A percentile compares a stretch with the other conserved stretches of the same genome.
These are phyloP conservation scores for Blastomyces emzantsi DNA, from an alignment of 2,329 filamentous ascomycete genomes.

Conservation along the genomic window DNA sequence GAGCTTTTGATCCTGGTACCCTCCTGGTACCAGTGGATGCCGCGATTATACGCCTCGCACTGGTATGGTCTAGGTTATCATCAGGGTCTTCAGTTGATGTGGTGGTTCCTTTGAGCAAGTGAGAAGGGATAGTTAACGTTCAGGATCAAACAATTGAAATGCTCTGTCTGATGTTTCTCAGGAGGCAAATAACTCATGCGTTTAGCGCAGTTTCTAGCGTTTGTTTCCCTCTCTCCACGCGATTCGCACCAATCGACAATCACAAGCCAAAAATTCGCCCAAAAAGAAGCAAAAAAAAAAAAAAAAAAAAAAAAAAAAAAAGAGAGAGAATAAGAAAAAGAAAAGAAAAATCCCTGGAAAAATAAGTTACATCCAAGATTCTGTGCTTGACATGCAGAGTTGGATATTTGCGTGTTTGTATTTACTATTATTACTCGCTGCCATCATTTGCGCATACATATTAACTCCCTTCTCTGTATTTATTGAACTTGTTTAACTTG, in stretches of 20 bases:
- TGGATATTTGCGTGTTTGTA: not conserved
- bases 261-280: not conserved
- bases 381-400: not conserved
- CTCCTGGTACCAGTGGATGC: not conserved
- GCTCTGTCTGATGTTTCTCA: too few relatives aligned
- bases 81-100: too few relatives aligned
- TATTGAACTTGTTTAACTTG: too few relatives aligned
- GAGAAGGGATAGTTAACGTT: too few relatives aligned
- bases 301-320: not conserved
- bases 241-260: not conserved
- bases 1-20: too few relatives aligned
- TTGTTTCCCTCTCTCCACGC: not conserved
- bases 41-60: not conserved
- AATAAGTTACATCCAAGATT: too few relatives aligned
- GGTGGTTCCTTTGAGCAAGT: too few relatives aligned
- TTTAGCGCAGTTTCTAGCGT: too few relatives aligned
- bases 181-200: too few relatives aligned
- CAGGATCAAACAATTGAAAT: too few relatives aligned
- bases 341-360: too few relatives aligned
- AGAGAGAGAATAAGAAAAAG: too few relatives aligned
- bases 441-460: not conserved
- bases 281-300: not conserved
- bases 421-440: not conserved
- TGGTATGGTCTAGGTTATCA: not conserved
- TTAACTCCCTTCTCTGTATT: not conserved